Conservation (phyloP, 805 yeast genomes). For the Candida manassasensis region DNA sequence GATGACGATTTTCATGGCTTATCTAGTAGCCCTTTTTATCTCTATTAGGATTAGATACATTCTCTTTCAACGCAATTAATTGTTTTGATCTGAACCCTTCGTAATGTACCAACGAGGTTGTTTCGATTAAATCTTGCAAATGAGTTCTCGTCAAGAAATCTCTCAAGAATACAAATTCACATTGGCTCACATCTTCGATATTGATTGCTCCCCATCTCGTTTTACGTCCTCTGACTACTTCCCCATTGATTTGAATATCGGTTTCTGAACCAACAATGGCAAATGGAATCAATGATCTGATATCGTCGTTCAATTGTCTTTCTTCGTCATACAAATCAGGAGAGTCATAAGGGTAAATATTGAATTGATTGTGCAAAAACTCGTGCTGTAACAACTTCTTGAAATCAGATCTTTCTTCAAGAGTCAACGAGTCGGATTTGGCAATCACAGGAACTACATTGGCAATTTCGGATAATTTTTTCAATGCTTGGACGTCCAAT, state of each 20-base stretch:
- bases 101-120: conserved; percentile 83
- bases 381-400: conserved; percentile 76
- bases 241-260: conserved; percentile 71
- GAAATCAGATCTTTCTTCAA: conserved; percentile 75
- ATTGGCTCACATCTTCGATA: conserved; percentile 90
- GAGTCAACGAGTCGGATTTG: conserved; percentile 83
- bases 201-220: conserved; percentile 92
- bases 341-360: conserved; percentile 78
- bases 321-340: conserved; percentile 69
- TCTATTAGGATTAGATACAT: conserved; percentile 51
- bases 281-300: conserved; percentile 77
- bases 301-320: conserved; percentile 66
- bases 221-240: conserved; percentile 80
- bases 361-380: conserved; percentile 65
- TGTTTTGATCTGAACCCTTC: conserved; percentile 93
- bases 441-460: conserved; percentile 96
- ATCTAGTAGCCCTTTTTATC: conserved; percentile 13
- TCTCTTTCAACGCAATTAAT: conserved; percentile 88
- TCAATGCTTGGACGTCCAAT: conserved; percentile 77
- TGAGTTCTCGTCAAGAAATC: conserved; percentile 94
- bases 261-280: conserved; percentile 91
- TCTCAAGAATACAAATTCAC: conserved; percentile 91
- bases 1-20: neutral
- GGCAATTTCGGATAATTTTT: conserved; percentile 80
- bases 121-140: conserved; percentile 90